Base-by-base conservation (phyloP, 768 basidiomycete genomes). In the Tylopilus plumbeoviolaceoides region DNA sequence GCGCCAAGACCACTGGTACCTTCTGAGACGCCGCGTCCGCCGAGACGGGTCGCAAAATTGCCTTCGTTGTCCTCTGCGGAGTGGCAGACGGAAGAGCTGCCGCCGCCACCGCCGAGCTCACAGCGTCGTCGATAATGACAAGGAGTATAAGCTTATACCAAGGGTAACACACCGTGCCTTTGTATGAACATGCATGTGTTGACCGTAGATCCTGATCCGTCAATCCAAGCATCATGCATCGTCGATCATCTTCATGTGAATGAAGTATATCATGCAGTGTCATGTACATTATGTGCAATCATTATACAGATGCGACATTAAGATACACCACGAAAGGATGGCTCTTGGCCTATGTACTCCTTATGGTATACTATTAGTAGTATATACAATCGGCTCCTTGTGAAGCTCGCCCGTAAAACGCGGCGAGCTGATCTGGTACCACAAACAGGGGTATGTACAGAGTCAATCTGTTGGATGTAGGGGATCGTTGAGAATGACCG, bases 81-180 rank as follows among this genome's bases (percentile, higher is more conserved):
- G 42, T 83, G 81, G 82, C 77, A 72, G 35, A 77, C 75, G 46
- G 79, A 81, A 58, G 77, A 79, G 20, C 57, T 81, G 18, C 56
- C 71, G 9, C 67, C 79, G 21, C 80, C 80, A 3, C 76, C 58
- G 2, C 11, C 44, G 8, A 46, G 36, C 14, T 43, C 36, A n/a
- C 46, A 45, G 35, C 30, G 36, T 33, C 30, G 30, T 7, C 30
- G 30, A 30, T 30, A n/a, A n/a, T n/a, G n/a, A n/a, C n/a, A n/a
- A n/a, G n/a, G n/a, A n/a, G n/a, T n/a, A n/a, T n/a, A n/a, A n/a
- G n/a, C n/a, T n/a, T 40, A 40, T 12, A 30, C 30, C 39, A 20
- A 40, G 20, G n/a, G 20, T 40, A 12, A 10, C 39, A 40, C 21
- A 40, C 20, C 18, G 12, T 3, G 38, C 20, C 10, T 20, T n/a